Conservation (phyloP, 805 yeast genomes). For the Pichia ethanolica region DNA sequence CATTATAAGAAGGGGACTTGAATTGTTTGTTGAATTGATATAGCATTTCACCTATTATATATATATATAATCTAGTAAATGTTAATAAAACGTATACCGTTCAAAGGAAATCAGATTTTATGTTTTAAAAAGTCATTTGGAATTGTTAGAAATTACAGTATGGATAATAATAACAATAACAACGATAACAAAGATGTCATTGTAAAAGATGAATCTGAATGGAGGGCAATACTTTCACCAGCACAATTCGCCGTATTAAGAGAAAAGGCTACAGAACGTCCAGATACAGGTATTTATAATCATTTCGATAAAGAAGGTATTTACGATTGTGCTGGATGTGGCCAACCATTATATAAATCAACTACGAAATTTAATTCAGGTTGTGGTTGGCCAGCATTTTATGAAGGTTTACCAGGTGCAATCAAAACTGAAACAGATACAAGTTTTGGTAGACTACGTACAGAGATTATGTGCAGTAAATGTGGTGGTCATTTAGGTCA, state of each 20-base stretch:
- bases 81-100: too few species aligned
- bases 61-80: too few species aligned
- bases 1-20: too few species aligned
- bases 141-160: too few species aligned
- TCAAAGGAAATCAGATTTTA: too few species aligned
- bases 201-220: slow-evolving; percentile 42
- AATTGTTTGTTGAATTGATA: too few species aligned
- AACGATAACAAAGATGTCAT: neutral
- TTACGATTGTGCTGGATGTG: slow-evolving; percentile 84
- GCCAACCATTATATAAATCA: slow-evolving; percentile 69
- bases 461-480: slow-evolving; percentile 78
- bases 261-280: slow-evolving; percentile 64
- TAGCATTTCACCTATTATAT: too few species aligned
- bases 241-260: slow-evolving; percentile 74
- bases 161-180: neutral
- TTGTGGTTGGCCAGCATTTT: slow-evolving; percentile 99
- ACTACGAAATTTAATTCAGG: slow-evolving; percentile 79
- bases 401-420: slow-evolving; percentile 79
- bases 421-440: slow-evolving; percentile 54
- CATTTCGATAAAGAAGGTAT: slow-evolving; percentile 47
- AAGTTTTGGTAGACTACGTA: slow-evolving; percentile 70
- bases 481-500: slow-evolving; percentile 98
- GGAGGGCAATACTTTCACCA: slow-evolving; percentile 74
- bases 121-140: too few species aligned
- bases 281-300: slow-evolving; percentile 55